phyloP scores from a whole-genome alignment of 2,329 filamentous ascomycete genomes.

The Neoarthrinium moseri region DNA sequence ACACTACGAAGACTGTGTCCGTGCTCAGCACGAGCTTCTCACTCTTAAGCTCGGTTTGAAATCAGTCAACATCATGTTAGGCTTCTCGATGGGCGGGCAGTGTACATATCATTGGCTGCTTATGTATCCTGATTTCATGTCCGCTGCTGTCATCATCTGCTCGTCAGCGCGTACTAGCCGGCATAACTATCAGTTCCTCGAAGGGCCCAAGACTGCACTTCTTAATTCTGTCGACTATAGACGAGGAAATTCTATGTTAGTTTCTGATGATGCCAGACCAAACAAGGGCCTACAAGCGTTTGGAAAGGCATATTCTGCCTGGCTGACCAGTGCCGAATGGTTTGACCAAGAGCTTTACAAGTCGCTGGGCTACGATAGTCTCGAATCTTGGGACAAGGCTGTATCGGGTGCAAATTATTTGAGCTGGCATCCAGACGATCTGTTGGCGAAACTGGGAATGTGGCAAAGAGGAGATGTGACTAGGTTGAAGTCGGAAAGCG shows the following conservation, averaged over 20 bases:
- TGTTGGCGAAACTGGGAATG: constrained; percentile 39
- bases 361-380: constrained; percentile 30
- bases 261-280: constrained; percentile 23
- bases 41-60: constrained; percentile 31
- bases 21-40: constrained; percentile 38
- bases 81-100: constrained; percentile 52
- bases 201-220: constrained; percentile 42
- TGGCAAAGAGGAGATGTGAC: constrained; percentile 42
- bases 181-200: constrained; percentile 47
- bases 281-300: constrained; percentile 44
- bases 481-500: constrained; percentile 15
- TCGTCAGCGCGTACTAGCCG: constrained; percentile 42
- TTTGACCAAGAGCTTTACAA: constrained; percentile 40
- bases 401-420: constrained; percentile 30
- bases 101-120: constrained; percentile 44
- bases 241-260: constrained; percentile 14
- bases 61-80: constrained; percentile 38
- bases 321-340: constrained; percentile 45
- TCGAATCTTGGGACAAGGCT: constrained; percentile 28
- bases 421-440: constrained; percentile 41
- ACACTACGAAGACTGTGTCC: constrained; percentile 42
- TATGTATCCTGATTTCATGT: constrained; percentile 40
- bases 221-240: constrained; percentile 36
- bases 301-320: constrained; percentile 44
- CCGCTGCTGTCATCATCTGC: constrained; percentile 41